Conservation (phyloP, 495 filamentous ascomycete species). For the Penicillium flavigenum region DNA sequence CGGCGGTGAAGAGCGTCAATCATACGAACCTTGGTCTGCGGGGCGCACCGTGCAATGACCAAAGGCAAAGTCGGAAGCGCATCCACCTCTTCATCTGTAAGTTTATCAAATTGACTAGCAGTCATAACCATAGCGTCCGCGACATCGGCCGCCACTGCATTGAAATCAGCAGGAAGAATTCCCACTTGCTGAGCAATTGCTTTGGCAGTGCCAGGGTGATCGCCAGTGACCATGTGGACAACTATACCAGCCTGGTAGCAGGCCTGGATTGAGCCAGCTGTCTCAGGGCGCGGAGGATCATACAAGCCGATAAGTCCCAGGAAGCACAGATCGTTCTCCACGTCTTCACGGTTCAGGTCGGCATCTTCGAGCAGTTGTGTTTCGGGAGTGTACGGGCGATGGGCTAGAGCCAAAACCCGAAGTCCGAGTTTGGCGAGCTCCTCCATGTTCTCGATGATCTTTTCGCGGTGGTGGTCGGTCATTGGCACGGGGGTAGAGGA, state of each 20-base stretch:
- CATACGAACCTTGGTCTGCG: constrained; percentile 66
- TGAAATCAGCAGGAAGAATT: constrained; percentile 62
- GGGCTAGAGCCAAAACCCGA: constrained; percentile 57
- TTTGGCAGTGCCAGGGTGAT: constrained; percentile 71
- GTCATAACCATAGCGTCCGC: constrained; percentile 60
- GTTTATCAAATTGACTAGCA: constrained; percentile 61
- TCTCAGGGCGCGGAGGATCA: constrained; percentile 71
- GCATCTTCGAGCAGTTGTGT: constrained; percentile 11
- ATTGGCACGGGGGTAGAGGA: constrained; percentile 36
- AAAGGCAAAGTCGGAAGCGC: constrained; percentile 57
- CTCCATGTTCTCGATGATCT: constrained; percentile 56
- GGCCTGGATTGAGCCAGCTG: constrained; percentile 60
- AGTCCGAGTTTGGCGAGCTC: constrained; percentile 54
- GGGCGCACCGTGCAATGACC: constrained; percentile 65
- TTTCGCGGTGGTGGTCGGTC: constrained; percentile 35
- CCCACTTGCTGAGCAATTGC: constrained; percentile 76
- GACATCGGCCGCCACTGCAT: constrained; percentile 47
- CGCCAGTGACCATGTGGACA: constrained; percentile 81
- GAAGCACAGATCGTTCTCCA: constrained; percentile 51
- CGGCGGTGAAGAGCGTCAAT: constrained; percentile 67
- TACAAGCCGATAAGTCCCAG: constrained; percentile 74
- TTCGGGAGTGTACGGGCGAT: constrained; percentile 33
- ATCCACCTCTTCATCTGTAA: constrained; percentile 60
- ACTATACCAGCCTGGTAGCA: constrained; percentile 70
- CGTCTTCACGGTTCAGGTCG: constrained; percentile 15